Base-by-base conservation (phyloP, 2,329 filamentous ascomycete genomes). In the Sclerotiophoma versabilis region DNA sequence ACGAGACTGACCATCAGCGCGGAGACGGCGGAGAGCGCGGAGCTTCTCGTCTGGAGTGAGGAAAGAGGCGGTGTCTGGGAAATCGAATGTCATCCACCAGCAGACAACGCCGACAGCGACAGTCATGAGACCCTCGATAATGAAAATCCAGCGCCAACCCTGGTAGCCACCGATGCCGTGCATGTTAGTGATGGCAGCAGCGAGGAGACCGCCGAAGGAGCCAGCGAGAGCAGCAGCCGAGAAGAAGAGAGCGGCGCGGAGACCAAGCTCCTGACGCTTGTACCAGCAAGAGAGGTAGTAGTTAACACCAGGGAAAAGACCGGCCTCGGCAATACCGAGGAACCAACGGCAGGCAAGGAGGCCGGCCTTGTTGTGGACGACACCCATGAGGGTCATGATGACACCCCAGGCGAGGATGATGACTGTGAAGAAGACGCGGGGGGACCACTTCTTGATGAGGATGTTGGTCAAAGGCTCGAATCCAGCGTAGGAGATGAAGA, bases 1-100 rank as follows among this genome's bases (percentile, higher is more conserved):
- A 7, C 85, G 83, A 0, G 85, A 88, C 1, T 88, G 87, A 65
- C 92, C 88, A 59, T 84, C 86, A 59, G 90, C 87, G 2, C 82
- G 81, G 1, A 92, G 80, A 0, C 90, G 84, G 19, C 82, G 79
- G 23, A 84, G 81, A 42, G 91, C 83, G 47, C 82, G 84, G 0
- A 79, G 76, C 4, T 85, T 77, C 63, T 83, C 80, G 4, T 77
- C 68, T 1, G 82, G 72, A 0, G 74, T 79, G 14, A 88, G 75
- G 52, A 88, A 88, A 1, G 77, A 75, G 4, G 86, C 83, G 0
- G 83, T 87, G 41, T 82, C 79, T 0, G 86, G 86, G 59, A 87
- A 87, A 68, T 89, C 85, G 58, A 87, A 80, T 6, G 89, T 82
- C 71, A 89, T 85, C 72, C 80, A 85, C 73, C 83, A 75, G 49